Base-by-base conservation (phyloP, 2,329 filamentous ascomycete species). In the Domatiomyces catenatus region DNA sequence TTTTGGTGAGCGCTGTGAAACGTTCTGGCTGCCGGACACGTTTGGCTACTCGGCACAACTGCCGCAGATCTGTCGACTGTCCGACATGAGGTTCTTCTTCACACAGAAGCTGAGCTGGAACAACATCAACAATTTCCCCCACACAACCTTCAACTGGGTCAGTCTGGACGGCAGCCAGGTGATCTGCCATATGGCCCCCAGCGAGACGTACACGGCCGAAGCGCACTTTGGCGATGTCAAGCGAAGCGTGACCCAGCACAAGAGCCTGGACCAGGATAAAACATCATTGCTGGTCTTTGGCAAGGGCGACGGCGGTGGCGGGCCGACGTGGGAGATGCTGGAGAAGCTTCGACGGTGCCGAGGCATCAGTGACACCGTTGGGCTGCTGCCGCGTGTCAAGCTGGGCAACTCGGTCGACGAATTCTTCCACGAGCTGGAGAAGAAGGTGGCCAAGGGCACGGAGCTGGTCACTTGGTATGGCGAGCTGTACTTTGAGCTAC, bases 61-160 rank as follows among this genome's bases (percentile, higher is more conserved):
- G 43, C 92, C 92, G 10, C 92, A 98, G 63, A 73, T 98, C 43
- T 96, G 88, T 64, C 84, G 90, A 2, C 72, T 95, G 24, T 85
- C 92, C n/a, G 90, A 88, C 18, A 96, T 98, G 92, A 85, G 79
- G 52, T 80, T 90, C 32, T 98, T 98, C 73, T 84, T 98, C 62
- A 98, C 92, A 0, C 92, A 98, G 67, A 98, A 98, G 71, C 74
- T 98, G 53, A 96, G 90, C 72, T 98, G 92, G 92, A 96, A 96
- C 72, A 96, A 96, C 66, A 96, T 96, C 75, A 96, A 96, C 71
- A 94, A 85, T 63, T 98, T 96, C 70, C 92, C 92, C 0, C 92
- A 96, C 64, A 96, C 92, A 5, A 96, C 92, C 0, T 98, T 98
- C 75, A 94, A 94, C 67, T 98, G 92, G 92, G 89, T 98, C 28